Evolutionary conservation across 805 yeast species (phyloP).

Genomic region (Yamadazyma ubonensis): DNA sequence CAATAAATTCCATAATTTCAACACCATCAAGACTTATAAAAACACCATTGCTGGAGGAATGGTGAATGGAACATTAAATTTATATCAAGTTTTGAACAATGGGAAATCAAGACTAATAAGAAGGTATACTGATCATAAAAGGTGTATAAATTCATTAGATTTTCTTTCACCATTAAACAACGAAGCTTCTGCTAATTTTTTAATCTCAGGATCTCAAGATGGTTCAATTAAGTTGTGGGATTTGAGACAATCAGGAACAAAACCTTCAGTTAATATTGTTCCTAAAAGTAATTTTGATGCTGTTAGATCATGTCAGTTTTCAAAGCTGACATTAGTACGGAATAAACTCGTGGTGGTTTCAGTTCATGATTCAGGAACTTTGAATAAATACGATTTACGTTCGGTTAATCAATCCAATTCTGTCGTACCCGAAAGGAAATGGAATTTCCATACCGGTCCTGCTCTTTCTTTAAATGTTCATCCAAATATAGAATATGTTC

Average conservation of each 20-base stretch:
- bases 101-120: constrained; percentile 32
- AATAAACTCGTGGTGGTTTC: constrained; percentile 56
- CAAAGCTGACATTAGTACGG: constrained; percentile 48
- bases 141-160: constrained; percentile 43
- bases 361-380: constrained; percentile 84
- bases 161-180: constrained; percentile 24
- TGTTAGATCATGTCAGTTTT: constrained; percentile 53
- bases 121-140: constrained; percentile 38
- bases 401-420: constrained; percentile 13
- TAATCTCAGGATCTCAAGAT: constrained; percentile 69
- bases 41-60: constrained; percentile 42
- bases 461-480: constrained; percentile 89
- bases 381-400: constrained; percentile 86
- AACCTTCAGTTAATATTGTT: constrained; percentile 48
- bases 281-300: constrained; percentile 69
- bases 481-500: constrained; percentile 74
- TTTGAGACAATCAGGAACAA: constrained; percentile 45
- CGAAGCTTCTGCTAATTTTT: constrained; percentile 18
- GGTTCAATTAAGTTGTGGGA: constrained; percentile 80
- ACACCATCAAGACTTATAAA: constrained; percentile 35
- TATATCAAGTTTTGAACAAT: constrained; percentile 30
- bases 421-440: constrained; percentile 62
- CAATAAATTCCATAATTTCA: constrained; percentile 33
- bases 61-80: constrained; percentile 33
- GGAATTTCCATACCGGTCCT: constrained; percentile 90